Base-by-base conservation (phyloP, 306 rosid species). In the Medicago lupulina region DNA sequence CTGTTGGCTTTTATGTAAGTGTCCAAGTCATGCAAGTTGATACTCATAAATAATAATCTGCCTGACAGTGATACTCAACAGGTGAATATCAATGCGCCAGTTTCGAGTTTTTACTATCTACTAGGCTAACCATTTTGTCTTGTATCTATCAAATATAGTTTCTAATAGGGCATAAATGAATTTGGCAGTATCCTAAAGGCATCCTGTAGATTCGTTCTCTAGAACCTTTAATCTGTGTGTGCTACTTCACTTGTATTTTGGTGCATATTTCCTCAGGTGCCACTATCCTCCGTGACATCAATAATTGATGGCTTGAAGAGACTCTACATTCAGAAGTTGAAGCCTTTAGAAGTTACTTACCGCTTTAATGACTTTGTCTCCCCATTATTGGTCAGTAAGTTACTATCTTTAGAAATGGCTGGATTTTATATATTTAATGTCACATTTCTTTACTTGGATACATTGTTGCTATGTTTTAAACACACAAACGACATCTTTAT, bases 351-450 rank as follows among this genome's bases (percentile, higher is more conserved):
- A 91, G 91, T 71, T 71, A 58, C 93, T 74, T 91, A 93, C 70
- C 92, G 74, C 36, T 93, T 91, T 83, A 87, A 91, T 82, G 98
- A 93, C 76, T 93, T 93, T 84, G 98, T 89, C 66, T 91, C 96
- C 64, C 96, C 98, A 1, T 80, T 84, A 63, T 71, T 93, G 85
- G 98, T 91, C 16, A 88, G 93, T 79, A 60, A 51, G 28, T 19
- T 57, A 53, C 70, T 28, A 8, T 38, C 5, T 62, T 78, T 54
- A 17, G 47, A 62, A 51, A 55, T 61, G 47, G 12, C 76, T 54
- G 6, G 57, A 66, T 14, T 6, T 40, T 16, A 18, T 50, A 17
- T 38, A 66, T 46, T 55, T n/a, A 17, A 65, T 67, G n/a, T 69
- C 8, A 43, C 65, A 55, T 51, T 63, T 57, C 31, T 67, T 72